Conservation (phyloP, 2,329 filamentous ascomycete genomes). For the Colletotrichum sp. region DNA sequence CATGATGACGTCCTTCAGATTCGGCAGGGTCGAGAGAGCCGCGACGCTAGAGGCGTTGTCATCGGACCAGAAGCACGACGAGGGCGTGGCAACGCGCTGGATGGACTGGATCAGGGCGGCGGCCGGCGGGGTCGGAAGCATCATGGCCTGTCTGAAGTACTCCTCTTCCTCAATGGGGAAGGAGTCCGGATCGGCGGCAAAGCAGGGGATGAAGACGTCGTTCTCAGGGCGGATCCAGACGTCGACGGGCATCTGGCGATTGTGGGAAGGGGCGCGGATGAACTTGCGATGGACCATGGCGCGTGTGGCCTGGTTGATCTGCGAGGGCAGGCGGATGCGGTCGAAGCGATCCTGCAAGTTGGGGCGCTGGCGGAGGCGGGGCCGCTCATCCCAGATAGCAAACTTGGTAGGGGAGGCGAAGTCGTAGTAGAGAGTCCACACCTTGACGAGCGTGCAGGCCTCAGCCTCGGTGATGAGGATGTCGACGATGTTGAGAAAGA, state of each 20-base stretch:
- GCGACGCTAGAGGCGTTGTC: not conserved
- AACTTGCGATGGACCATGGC: not conserved
- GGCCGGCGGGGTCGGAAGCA: not conserved
- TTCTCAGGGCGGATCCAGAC: not conserved
- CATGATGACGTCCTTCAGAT: not conserved
- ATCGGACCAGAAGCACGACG: not conserved
- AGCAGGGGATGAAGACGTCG: constrained; percentile 25
- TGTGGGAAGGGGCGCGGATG: not conserved
- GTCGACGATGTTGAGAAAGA: not conserved
- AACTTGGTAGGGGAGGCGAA: not conserved
- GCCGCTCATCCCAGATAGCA: not conserved
- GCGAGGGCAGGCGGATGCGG: not conserved
- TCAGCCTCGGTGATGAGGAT: not conserved
- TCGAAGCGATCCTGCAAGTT: not conserved
- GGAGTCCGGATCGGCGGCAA: constrained; percentile 19
- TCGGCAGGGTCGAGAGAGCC: not conserved
- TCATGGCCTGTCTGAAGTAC: not conserved
- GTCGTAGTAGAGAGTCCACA: not conserved
- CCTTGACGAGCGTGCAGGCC: not conserved
- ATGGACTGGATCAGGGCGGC: not conserved
- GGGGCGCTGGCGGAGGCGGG: not conserved
- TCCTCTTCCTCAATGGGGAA: not conserved
- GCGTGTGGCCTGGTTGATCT: not conserved
- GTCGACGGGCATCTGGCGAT: not conserved
- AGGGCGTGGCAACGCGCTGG: not conserved